These are phyloP conservation scores for Metschnikowia anglica DNA, from an alignment of 805 yeast genomes.

Conservation along the genomic window DNA sequence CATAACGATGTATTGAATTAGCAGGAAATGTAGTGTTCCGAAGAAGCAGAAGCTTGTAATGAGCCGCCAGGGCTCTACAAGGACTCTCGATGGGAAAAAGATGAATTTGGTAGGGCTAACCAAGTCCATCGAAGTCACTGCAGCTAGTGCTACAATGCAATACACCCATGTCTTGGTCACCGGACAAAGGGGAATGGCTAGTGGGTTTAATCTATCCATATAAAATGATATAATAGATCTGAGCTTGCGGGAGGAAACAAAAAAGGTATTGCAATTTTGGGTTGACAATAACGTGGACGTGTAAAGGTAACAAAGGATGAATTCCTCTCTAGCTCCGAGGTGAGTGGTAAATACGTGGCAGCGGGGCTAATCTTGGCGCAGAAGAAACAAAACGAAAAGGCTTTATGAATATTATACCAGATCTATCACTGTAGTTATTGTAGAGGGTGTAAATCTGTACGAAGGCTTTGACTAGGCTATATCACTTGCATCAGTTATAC, in stretches of 20 bases:
- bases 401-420: too few species aligned
- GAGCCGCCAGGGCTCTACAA: conserved; percentile 39
- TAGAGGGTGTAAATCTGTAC: too few species aligned
- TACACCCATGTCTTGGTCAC: conserved; percentile 31
- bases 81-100: conserved; percentile 29
- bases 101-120: conserved; percentile 23
- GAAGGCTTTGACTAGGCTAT: too few species aligned
- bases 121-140: conserved; percentile 22
- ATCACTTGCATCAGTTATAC: too few species aligned
- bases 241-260: neutral
- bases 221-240: neutral
- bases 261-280: neutral
- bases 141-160: conserved; percentile 24
- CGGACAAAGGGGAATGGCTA: conserved; percentile 14
- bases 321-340: too few species aligned
- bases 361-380: too few species aligned
- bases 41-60: conserved; percentile 35
- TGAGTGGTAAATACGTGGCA: too few species aligned
- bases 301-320: too few species aligned
- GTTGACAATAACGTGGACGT: too few species aligned
- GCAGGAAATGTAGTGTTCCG: conserved; percentile 26
- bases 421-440: too few species aligned
- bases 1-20: conserved; percentile 24
- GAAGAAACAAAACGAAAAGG: too few species aligned
- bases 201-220: conserved; percentile 15